Conservation (phyloP, 1,139 yeast genomes). For the Scheffersomyces parashehatae region DNA sequence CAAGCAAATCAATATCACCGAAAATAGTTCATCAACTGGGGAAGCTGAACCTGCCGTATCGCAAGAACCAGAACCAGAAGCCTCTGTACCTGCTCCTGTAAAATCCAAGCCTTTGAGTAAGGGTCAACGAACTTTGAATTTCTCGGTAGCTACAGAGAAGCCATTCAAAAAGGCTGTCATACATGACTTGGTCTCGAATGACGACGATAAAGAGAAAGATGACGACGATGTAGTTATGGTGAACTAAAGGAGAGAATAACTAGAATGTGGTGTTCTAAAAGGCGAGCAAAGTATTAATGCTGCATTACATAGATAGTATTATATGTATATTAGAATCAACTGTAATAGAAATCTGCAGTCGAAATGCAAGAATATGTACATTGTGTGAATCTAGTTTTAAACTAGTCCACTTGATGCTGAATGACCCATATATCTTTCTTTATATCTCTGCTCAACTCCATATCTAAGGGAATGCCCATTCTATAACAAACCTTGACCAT, state of each 20-base stretch:
- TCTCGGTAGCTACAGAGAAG: conserved; percentile 12
- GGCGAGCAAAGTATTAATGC: neutral
- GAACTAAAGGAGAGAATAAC: conserved; percentile 6
- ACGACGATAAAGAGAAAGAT: conserved; percentile 7
- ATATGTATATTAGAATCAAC: neutral
- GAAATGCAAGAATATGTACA: conserved; percentile 1
- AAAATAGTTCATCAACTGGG: neutral
- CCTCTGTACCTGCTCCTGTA: conserved; percentile 4
- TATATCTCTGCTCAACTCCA: conserved; percentile 25
- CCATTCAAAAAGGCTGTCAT: conserved; percentile 37
- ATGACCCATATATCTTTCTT: conserved; percentile 36
- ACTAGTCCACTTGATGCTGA: conserved; percentile 7
- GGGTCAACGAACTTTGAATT: conserved; percentile 39
- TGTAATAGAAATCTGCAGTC: too few species aligned
- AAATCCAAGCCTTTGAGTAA: conserved; percentile 25
- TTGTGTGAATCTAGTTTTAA: conserved; percentile 2
- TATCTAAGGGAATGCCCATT: conserved; percentile 25
- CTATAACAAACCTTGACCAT: conserved; percentile 27
- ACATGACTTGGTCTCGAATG: conserved; percentile 31
- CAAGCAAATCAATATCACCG: conserved; percentile 40
- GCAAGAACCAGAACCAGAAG: conserved; percentile 4
- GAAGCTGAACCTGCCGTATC: neutral
- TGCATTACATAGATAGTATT: neutral
- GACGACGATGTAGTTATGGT: conserved; percentile 19
- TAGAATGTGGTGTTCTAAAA: too few species aligned